Percentiles rank a stretch among this genome's conserved stretches.
phyloP scores from a whole-genome alignment of 148 eudicot genomes.

The Diospyros kaki region DNA sequence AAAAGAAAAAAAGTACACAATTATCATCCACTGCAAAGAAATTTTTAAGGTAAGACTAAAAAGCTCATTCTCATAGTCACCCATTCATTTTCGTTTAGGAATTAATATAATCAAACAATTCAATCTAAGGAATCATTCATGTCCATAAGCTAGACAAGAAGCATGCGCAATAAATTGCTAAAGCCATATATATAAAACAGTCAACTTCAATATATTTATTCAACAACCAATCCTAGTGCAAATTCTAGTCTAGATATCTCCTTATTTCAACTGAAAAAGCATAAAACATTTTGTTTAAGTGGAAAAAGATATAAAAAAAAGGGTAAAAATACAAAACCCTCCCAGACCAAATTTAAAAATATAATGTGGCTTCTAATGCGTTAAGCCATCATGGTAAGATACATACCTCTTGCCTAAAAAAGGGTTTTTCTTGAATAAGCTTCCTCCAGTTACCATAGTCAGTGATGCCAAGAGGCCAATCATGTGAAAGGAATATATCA shows the following conservation, averaged over 20 bases:
- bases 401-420: slow-evolving; percentile 67
- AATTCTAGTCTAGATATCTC: neutral
- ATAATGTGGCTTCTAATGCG: neutral
- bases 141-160: too few relatives aligned
- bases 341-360: neutral
- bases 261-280: neutral
- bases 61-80: neutral
- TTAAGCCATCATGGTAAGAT: neutral
- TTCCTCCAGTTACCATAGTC: slow-evolving; percentile 68
- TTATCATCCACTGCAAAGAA: neutral
- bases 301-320: too few relatives aligned
- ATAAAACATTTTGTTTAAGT: neutral
- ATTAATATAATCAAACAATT: too few relatives aligned
- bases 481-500: slow-evolving; percentile 95
- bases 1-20: neutral
- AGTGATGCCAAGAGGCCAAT: slow-evolving; percentile 93
- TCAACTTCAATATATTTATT: too few relatives aligned
- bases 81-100: too few relatives aligned
- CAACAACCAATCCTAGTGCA: neutral
- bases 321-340: neutral
- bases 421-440: slow-evolving; percentile 65
- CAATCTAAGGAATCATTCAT: too few relatives aligned
- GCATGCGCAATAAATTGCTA: too few relatives aligned
- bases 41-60: neutral
- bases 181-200: too few relatives aligned